A percentile compares a stretch with the other conserved stretches of the same genome.
These are phyloP conservation scores for Fusarium penzigii DNA, from an alignment of 2,329 filamentous ascomycete species.

Conservation along the genomic window DNA sequence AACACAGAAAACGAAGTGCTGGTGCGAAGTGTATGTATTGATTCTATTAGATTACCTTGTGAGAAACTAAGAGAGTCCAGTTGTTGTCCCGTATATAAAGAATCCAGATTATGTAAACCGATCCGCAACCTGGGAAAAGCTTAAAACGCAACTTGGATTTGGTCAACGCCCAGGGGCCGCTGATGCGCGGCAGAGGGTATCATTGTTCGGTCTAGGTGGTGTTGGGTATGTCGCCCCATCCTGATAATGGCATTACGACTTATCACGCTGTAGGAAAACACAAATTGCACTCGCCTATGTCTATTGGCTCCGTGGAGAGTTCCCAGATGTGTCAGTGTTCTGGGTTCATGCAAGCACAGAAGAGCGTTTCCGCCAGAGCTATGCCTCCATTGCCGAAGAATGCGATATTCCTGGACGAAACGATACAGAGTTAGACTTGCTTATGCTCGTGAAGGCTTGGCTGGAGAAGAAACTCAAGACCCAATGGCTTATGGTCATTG, in stretches of 20 bases:
- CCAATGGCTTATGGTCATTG: slow-evolving; percentile 9
- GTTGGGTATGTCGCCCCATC: not conserved
- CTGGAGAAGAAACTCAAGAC: slow-evolving; percentile 16
- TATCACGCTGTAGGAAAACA: slow-evolving; percentile 5
- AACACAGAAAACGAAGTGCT: not conserved
- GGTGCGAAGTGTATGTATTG: slow-evolving; percentile 12
- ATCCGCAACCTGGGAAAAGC: not conserved
- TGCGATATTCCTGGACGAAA: slow-evolving; percentile 29
- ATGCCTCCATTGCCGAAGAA: slow-evolving; percentile 31
- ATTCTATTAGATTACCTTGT: too few species aligned
- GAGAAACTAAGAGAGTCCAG: too few species aligned
- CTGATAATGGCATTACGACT: not conserved
- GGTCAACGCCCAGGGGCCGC: not conserved
- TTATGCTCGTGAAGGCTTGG: slow-evolving; percentile 33
- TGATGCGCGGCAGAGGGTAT: too few species aligned
- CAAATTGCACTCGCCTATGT: slow-evolving; percentile 23
- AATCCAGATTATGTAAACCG: slow-evolving; percentile 10
- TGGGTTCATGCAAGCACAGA: slow-evolving; percentile 33
- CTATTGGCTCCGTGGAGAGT: slow-evolving; percentile 1
- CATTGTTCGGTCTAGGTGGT: slow-evolving; percentile 8
- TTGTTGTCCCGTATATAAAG: too few species aligned
- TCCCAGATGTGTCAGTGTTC: slow-evolving; percentile 25
- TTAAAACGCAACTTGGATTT: slow-evolving; percentile 3
- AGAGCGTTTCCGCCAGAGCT: slow-evolving; percentile 33
- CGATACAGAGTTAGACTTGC: slow-evolving; percentile 26